Percentiles rank a stretch among this genome's conserved stretches.
phyloP scores from a whole-genome alignment of 1,284 basidiomycete genomes.

The Ganoderma leucocontextum region DNA sequence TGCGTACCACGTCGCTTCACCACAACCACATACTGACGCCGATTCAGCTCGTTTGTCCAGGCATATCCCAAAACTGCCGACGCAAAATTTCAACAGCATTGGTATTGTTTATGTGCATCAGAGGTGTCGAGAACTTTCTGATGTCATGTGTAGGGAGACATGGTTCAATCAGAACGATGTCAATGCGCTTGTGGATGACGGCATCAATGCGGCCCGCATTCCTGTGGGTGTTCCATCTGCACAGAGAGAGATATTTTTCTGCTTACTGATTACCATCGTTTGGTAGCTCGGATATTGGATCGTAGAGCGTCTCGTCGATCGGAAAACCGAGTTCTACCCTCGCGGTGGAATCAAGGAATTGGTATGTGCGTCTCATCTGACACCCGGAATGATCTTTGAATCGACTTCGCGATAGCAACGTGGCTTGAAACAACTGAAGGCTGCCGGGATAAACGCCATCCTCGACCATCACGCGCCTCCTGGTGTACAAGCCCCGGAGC shows the following conservation, averaged over 20 bases:
- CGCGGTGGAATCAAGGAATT: conserved; percentile 72
- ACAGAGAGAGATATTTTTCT: background rate
- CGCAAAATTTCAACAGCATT: conserved; percentile 66
- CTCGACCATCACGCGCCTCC: conserved; percentile 83
- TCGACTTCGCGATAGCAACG: conserved; percentile 51
- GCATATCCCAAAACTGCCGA: conserved; percentile 69
- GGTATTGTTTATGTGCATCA: conserved; percentile 50
- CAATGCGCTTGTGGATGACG: conserved; percentile 53
- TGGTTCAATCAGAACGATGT: conserved; percentile 79
- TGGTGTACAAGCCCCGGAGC: conserved; percentile 66
- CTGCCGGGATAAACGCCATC: conserved; percentile 71
- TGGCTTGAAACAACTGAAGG: conserved; percentile 63
- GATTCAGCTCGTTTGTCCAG: conserved; percentile 60
- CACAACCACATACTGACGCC: background rate
- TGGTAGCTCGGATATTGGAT: conserved; percentile 84
- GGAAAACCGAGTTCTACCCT: conserved; percentile 67
- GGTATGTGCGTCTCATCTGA: conserved; percentile 46
- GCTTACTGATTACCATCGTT: background rate
- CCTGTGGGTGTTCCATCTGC: conserved; percentile 56
- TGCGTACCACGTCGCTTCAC: conserved; percentile 33
- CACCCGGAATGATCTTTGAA: background rate
- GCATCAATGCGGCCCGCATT: conserved; percentile 79
- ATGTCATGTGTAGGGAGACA: conserved; percentile 50
- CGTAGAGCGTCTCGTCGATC: conserved; percentile 73
- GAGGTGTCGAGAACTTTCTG: background rate